Conservation (phyloP, 805 yeast species). For the Wickerhamiella sorbophila region DNA sequence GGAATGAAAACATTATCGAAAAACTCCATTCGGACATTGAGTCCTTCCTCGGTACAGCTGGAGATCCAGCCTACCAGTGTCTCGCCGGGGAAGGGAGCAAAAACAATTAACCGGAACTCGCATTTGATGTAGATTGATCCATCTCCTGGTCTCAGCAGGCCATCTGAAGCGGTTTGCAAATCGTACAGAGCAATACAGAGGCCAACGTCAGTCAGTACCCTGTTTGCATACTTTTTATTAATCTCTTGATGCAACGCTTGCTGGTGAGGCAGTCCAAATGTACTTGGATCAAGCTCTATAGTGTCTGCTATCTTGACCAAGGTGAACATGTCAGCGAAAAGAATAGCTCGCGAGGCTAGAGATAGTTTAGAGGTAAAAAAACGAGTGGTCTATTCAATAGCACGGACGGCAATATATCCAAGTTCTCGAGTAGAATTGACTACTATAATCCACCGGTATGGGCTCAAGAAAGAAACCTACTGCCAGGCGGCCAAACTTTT, state of each 20-base stretch:
- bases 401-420: too few relatives aligned
- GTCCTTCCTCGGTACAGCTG: constrained; percentile 75
- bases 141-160: constrained; percentile 84
- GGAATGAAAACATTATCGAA: constrained; percentile 91
- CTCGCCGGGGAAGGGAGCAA: constrained; percentile 93
- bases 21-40: constrained; percentile 68
- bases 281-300: constrained; percentile 76
- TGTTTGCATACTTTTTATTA: constrained; percentile 73
- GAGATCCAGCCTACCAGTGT: constrained; percentile 85
- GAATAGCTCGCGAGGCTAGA: too few relatives aligned
- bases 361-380: too few relatives aligned
- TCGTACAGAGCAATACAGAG: constrained; percentile 79
- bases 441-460: too few relatives aligned
- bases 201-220: constrained; percentile 72
- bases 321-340: constrained; percentile 52
- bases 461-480: too few relatives aligned
- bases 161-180: constrained; percentile 67
- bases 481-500: too few relatives aligned
- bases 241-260: constrained; percentile 68
- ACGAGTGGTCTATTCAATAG: too few relatives aligned
- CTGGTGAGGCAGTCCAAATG: constrained; percentile 57
- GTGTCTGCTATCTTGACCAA: constrained; percentile 69
- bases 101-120: constrained; percentile 59
- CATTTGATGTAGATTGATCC: constrained; percentile 70
- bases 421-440: too few relatives aligned